Evolutionary conservation across 352 stramenopile genomes (phyloP).

Genomic region (Globisporangium okanoganense): DNA sequence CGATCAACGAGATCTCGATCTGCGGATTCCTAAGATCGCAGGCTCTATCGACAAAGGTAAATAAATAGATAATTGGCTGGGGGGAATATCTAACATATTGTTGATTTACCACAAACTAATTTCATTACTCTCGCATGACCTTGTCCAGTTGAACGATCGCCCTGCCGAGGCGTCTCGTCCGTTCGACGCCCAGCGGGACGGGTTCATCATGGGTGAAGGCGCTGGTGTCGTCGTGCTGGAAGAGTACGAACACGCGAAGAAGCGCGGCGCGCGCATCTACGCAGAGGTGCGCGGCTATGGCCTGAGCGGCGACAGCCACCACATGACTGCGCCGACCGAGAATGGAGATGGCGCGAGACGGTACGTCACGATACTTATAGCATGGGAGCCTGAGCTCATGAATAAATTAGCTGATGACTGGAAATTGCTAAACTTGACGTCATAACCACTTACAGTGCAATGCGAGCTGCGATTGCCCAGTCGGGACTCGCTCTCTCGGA

Average conservation of each 20-base stretch:
- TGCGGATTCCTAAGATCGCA: conserved; percentile 95
- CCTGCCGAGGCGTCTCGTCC: conserved; percentile 88
- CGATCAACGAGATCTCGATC: conserved; percentile 92
- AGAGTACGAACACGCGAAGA: conserved; percentile 91
- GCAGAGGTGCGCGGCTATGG: conserved; percentile 95
- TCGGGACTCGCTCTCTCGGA: conserved; percentile 71
- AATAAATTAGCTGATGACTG: not conserved
- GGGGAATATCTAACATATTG: not conserved
- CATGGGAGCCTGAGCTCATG: not conserved
- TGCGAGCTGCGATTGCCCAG: conserved; percentile 88
- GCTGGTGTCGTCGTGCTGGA: conserved; percentile 67
- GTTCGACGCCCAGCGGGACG: conserved; percentile 94
- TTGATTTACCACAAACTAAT: not conserved
- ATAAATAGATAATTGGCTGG: not conserved
- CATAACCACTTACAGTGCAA: conserved; percentile 54
- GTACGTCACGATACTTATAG: conserved; percentile 13
- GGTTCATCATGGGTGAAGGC: conserved; percentile 96
- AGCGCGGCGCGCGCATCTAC: conserved; percentile 92
- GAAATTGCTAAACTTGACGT: conserved; percentile 28
- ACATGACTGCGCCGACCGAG: conserved; percentile 82
- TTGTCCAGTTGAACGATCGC: conserved; percentile 90
- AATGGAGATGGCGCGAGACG: conserved; percentile 57
- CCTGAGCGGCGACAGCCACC: conserved; percentile 94
- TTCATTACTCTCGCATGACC: not conserved
- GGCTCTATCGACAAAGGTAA: conserved; percentile 91